A percentile compares a stretch with the other conserved stretches of the same genome.
Conservation (phyloP, 768 basidiomycete genomes). For the Naganishia randhawae region DNA sequence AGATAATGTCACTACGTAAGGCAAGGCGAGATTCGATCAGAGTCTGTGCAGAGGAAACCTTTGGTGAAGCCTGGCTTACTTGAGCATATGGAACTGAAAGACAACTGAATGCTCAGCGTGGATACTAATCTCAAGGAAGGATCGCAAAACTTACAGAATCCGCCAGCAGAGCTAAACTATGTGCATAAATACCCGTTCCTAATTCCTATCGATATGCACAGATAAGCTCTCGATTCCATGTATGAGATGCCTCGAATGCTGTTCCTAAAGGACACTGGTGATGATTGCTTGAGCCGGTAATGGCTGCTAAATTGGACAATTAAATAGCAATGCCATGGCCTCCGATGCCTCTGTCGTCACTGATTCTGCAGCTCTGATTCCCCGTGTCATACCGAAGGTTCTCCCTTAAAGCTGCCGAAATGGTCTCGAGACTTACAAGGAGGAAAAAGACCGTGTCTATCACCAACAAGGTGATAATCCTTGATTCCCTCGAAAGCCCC, state of each 20-base stretch:
- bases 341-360: no score
- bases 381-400: no score
- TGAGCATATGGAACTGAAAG: conserved; percentile 88
- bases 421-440: conserved; percentile 55
- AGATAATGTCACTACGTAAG: conserved; percentile 75
- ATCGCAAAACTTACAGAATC: conserved; percentile 1
- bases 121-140: not conserved
- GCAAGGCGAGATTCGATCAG: not conserved
- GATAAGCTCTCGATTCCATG: not conserved
- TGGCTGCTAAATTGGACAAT: no score
- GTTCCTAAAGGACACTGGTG: not conserved
- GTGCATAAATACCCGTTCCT: conserved; percentile 20
- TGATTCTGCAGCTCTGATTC: no score
- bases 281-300: not conserved
- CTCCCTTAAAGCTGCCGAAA: no score
- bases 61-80: conserved; percentile 57
- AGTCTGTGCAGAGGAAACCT: no score
- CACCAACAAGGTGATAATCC: conserved; percentile 61
- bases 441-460: conserved; percentile 67
- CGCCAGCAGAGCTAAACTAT: conserved; percentile 11
- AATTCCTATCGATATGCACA: not conserved
- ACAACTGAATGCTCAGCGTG: not conserved
- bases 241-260: not conserved
- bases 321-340: no score
- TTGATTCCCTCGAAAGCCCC: conserved; percentile 33